Percentiles rank a stretch among this genome's conserved stretches.
These are phyloP conservation scores for Amylocarpus encephaloides DNA, from an alignment of 2,329 filamentous ascomycete genomes.

Conservation along the genomic window DNA sequence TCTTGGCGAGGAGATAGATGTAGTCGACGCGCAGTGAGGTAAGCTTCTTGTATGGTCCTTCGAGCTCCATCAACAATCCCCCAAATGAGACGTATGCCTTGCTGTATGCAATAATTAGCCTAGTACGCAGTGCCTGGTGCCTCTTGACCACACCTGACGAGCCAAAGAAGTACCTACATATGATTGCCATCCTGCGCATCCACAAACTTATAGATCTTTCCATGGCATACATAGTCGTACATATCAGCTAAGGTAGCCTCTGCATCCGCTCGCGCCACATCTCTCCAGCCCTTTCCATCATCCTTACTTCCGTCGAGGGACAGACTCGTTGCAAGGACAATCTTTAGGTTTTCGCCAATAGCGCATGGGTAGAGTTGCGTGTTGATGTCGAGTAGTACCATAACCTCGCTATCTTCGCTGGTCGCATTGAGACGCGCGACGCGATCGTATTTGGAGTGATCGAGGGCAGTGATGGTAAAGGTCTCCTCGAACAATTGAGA, in stretches of 20 bases:
- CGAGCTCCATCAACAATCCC: slow-evolving; percentile 80
- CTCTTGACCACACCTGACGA: not conserved
- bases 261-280: slow-evolving; percentile 50
- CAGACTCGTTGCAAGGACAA: slow-evolving; percentile 79
- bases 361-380: slow-evolving; percentile 79
- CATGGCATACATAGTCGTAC: slow-evolving; percentile 83
- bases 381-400: slow-evolving; percentile 88
- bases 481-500: slow-evolving; percentile 89
- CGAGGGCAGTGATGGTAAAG: slow-evolving; percentile 74
- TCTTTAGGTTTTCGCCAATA: slow-evolving; percentile 68
- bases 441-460: slow-evolving; percentile 89
- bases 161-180: slow-evolving; percentile 58
- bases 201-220: slow-evolving; percentile 85
- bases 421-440: slow-evolving; percentile 78
- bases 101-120: slow-evolving; percentile 41
- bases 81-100: slow-evolving; percentile 94
- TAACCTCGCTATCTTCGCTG: slow-evolving; percentile 66
- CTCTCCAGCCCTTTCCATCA: slow-evolving; percentile 74
- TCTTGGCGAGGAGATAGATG: slow-evolving; percentile 90
- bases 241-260: slow-evolving; percentile 65
- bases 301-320: slow-evolving; percentile 79
- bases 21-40: slow-evolving; percentile 88
- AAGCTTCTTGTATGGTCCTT: slow-evolving; percentile 94
- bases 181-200: slow-evolving; percentile 72
- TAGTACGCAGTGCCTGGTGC: not conserved